Conservation (phyloP, 306 rosid species). For the Quercus berberidifolia region DNA sequence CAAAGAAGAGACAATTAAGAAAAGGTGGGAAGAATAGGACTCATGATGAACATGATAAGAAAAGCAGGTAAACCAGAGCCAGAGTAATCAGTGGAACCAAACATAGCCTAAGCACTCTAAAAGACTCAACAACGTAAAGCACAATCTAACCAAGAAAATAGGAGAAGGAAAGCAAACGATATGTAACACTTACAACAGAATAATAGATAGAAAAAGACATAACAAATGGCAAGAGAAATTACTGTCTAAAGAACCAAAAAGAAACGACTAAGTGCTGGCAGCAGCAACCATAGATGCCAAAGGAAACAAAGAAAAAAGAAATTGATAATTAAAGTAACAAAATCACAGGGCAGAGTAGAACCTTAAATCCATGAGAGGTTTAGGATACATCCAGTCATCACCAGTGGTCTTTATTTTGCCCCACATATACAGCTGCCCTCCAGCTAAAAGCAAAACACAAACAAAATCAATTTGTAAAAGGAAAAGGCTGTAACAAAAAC, state of each 20-base stretch:
- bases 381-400: constrained; percentile 99
- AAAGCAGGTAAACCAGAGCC: background rate
- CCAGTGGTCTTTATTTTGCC: constrained; percentile 84
- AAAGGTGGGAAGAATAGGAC: background rate
- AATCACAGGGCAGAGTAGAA: constrained; percentile 24
- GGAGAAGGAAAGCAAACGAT: background rate
- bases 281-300: background rate
- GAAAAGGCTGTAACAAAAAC: background rate
- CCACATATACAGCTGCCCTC: constrained; percentile 98
- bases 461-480: background rate
- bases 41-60: background rate
- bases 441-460: constrained; percentile 50
- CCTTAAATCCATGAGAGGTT: constrained; percentile 99
- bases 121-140: background rate
- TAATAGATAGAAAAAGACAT: constrained; percentile 1
- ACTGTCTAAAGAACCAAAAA: background rate
- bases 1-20: background rate
- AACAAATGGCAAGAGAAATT: background rate
- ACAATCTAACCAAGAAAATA: background rate
- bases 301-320: background rate
- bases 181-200: background rate
- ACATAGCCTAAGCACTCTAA: background rate
- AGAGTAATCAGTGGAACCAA: background rate
- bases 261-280: background rate
- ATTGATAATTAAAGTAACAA: background rate